Conservation (phyloP, 2,329 filamentous ascomycete genomes). For the Fusarium mundagurra region DNA sequence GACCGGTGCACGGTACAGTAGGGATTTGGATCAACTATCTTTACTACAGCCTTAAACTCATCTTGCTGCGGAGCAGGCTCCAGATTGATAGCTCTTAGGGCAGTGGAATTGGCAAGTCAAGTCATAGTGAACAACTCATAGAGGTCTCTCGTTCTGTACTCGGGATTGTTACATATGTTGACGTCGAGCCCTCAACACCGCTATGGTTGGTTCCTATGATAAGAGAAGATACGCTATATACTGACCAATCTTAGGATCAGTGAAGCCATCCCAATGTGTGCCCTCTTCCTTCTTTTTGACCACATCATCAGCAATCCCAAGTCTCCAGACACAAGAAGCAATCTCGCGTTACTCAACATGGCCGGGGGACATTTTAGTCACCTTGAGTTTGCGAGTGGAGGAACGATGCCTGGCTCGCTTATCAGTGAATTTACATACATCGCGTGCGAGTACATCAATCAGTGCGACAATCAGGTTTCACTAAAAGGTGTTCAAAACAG, state of each 20-base stretch:
- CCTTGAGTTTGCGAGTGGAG: slow-evolving; percentile 32
- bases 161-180: slow-evolving; percentile 32
- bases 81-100: background rate
- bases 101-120: background rate
- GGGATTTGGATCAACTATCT: slow-evolving; percentile 33
- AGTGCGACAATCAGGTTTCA: background rate
- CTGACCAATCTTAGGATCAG: slow-evolving; percentile 14
- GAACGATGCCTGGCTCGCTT: slow-evolving; percentile 21
- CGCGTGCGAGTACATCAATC: slow-evolving; percentile 35
- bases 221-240: accelerated
- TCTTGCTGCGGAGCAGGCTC: slow-evolving; percentile 21
- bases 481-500: background rate
- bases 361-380: slow-evolving; percentile 34
- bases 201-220: slow-evolving; percentile 9
- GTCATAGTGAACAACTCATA: slow-evolving; percentile 5
- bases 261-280: slow-evolving; percentile 31
- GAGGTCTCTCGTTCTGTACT: slow-evolving; percentile 27
- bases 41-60: slow-evolving; percentile 31
- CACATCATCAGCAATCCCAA: slow-evolving; percentile 32
- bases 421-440: slow-evolving; percentile 37
- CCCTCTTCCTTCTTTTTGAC: slow-evolving; percentile 37
- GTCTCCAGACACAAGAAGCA: slow-evolving; percentile 22
- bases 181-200: slow-evolving; percentile 34
- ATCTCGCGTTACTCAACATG: slow-evolving; percentile 34
- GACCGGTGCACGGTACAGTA: slow-evolving; percentile 9